Conservation (phyloP, 495 filamentous ascomycete genomes). For the Penicillium goetzii region DNA sequence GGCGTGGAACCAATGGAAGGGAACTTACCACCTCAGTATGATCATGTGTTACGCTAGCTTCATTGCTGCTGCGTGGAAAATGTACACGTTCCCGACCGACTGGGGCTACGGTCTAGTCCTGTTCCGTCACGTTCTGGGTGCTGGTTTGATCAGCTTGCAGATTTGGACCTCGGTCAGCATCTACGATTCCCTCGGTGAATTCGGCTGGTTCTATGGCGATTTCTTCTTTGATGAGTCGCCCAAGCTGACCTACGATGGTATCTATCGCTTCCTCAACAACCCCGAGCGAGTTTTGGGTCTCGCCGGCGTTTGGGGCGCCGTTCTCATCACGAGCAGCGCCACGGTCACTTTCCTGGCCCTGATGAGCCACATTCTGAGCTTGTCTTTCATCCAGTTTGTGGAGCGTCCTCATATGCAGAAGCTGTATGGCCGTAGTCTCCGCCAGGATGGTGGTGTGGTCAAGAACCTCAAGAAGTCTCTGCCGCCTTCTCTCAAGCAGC, state of each 20-base stretch:
- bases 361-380: constrained; percentile 78
- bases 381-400: constrained; percentile 89
- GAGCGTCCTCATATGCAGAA: constrained; percentile 99
- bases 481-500: constrained; percentile 75
- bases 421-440: constrained; percentile 82
- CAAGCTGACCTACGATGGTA: constrained; percentile 93
- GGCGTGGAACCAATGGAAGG: constrained; percentile 98
- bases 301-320: constrained; percentile 94
- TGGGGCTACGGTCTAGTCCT: constrained; percentile 84
- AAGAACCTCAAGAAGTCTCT: constrained; percentile 86
- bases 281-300: constrained; percentile 92
- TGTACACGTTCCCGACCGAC: constrained; percentile 83
- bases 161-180: constrained; percentile 93
- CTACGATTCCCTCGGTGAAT: constrained; percentile 94
- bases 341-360: constrained; percentile 83
- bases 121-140: constrained; percentile 83
- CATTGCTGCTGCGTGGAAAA: constrained; percentile 91
- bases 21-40: constrained; percentile 90
- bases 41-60: constrained; percentile 87
- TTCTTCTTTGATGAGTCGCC: constrained; percentile 86
- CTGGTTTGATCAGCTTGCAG: constrained; percentile 80
- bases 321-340: constrained; percentile 85
- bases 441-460: constrained; percentile 85
- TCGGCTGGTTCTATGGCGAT: constrained; percentile 99
- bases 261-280: constrained; percentile 97